Percentiles rank a stretch among this genome's conserved stretches.
Conservation (phyloP, 768 basidiomycete species). For the Macrolepiota albuminosa region DNA sequence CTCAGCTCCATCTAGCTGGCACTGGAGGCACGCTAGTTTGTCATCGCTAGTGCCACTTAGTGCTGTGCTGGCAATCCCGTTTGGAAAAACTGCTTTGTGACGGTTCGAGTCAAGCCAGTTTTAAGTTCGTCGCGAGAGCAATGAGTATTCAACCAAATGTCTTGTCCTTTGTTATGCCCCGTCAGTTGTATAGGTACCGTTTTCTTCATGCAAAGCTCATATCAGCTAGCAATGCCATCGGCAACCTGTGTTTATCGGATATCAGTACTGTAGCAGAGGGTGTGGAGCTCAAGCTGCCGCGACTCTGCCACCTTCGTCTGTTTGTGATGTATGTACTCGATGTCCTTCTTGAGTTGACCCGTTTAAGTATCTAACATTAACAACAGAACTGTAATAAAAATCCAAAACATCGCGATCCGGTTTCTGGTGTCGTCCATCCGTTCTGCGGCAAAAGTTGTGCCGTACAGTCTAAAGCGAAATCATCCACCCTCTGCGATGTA, state of each 20-base stretch:
- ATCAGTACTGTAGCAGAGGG: not conserved
- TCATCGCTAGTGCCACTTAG: too few species aligned
- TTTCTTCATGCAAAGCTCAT: not conserved
- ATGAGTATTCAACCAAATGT: not conserved
- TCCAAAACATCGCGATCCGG: not conserved
- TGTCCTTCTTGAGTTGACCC: not conserved
- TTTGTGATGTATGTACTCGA: not conserved
- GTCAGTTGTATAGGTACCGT: not conserved
- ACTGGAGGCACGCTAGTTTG: too few species aligned
- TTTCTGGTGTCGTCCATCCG: not conserved
- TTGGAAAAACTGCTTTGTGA: not conserved
- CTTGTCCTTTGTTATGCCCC: not conserved
- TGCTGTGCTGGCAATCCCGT: too few species aligned
- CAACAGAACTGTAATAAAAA: not conserved
- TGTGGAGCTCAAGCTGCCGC: not conserved
- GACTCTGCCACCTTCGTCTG: not conserved
- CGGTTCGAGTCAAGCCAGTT: not conserved
- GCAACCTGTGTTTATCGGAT: not conserved
- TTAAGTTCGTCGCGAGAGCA: not conserved
- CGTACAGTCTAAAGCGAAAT: not conserved
- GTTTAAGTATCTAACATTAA: not conserved
- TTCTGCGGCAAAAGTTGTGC: slow-evolving; percentile 1
- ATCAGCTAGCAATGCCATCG: not conserved
- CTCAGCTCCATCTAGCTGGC: too few species aligned
- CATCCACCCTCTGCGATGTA: slow-evolving; percentile 36